Percentiles rank a stretch among this genome's conserved stretches.
Conservation (phyloP, 345 rosid species). For the Aquilaria yunnanensis region DNA sequence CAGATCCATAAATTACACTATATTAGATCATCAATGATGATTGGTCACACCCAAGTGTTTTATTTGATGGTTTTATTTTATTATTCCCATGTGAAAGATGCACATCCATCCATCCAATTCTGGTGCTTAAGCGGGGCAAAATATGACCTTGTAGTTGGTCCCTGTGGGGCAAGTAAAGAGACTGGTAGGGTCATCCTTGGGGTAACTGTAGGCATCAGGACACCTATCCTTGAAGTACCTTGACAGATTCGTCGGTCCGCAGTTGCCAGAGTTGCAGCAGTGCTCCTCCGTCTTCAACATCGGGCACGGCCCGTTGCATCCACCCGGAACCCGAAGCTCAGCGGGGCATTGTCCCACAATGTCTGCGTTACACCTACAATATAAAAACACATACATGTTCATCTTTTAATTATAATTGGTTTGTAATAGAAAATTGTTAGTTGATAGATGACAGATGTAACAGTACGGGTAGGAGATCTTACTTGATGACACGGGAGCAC, state of each 20-base stretch:
- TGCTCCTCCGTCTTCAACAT: slow-evolving; percentile 15
- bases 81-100: too few relatives aligned
- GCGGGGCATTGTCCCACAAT: slow-evolving; percentile 16
- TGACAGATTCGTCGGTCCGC: slow-evolving; percentile 14
- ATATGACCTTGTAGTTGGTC: slow-evolving; percentile 25
- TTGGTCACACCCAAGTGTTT: too few relatives aligned
- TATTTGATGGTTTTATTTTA: too few relatives aligned
- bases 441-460: background rate
- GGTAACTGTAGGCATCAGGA: slow-evolving; percentile 28
- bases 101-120: too few relatives aligned
- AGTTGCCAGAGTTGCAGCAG: slow-evolving; percentile 20
- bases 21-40: too few relatives aligned
- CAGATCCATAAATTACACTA: too few relatives aligned
- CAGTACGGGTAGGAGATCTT: background rate
- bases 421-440: background rate
- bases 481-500: slow-evolving; percentile 23
- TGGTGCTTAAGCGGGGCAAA: too few relatives aligned
- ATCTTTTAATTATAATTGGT: background rate
- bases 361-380: slow-evolving; percentile 1
- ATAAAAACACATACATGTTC: background rate
- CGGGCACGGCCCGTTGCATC: slow-evolving; percentile 20
- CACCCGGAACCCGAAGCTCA: slow-evolving; percentile 13
- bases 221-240: slow-evolving; percentile 20
- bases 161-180: slow-evolving; percentile 31
- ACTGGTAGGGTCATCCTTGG: slow-evolving; percentile 33